Base-by-base conservation (phyloP, 495 filamentous ascomycete genomes). In the Annulohypoxylon stygium region DNA sequence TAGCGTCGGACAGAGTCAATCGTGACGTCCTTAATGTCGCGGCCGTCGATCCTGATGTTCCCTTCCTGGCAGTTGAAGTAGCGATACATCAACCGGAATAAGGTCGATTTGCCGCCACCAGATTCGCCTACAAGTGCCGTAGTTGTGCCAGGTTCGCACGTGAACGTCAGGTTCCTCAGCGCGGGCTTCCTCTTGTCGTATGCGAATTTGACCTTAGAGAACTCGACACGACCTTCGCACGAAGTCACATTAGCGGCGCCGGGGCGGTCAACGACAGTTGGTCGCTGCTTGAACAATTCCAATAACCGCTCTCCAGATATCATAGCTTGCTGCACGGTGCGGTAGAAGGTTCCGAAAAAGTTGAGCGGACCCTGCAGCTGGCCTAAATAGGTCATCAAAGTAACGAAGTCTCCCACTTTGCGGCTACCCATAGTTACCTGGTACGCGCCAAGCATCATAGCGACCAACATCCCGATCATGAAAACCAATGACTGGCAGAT, bases 271-370 rank as follows among this genome's bases (percentile, higher is more conserved):
- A 93, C 86, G 50, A 99, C 96, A 0, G 94, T 97, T 5, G 96
- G 96, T 71, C 93, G 89, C 77, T 78, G 77, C 76, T 97, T 96
- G 86, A 99, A 99, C 39, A 98, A 83, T 78, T 99, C 97, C 58
- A 99, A 84, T 82, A 98, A 90, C 2, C 96, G 89, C 83, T 99
- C 96, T 7, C 94, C 93, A 70, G 97, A 98, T 76, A 99, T 98
- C 92, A 99, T 91, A 59, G 94, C 93, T 39, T 93, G 94, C 81
- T 98, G 96, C 20, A 98, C 96, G 66, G 93, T 95, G 41, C 96
- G 89, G 79, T 98, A 99, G 81, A 99, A 98, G 0, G 96, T 96
- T 58, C 97, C 96, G 81, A 99, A 98, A 86, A 97, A 99, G 80
- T 97, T 97, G 74, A 99, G 86, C 8, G 96, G 96, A 0, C 90